Base-by-base conservation (phyloP, 306 rosid species). In the Potentilla sterilis region DNA sequence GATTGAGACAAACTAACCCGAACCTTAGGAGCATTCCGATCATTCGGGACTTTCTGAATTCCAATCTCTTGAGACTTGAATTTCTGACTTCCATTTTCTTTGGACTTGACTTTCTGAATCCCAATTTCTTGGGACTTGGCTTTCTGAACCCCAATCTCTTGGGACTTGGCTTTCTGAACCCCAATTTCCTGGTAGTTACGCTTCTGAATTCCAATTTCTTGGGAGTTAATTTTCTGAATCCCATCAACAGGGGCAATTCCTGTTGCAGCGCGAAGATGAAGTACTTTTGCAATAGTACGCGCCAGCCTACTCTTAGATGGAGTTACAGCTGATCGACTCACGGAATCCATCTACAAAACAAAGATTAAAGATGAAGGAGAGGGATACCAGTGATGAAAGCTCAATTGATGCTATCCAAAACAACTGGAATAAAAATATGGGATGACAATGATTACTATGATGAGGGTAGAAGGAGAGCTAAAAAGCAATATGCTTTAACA, bases 281-380 rank as follows among this genome's bases (percentile, higher is more conserved):
- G 96, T 89, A 95, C 89, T 81, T 92, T 95, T 0, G 97, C 90
- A 13, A 95, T 83, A 13, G 88, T 76, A 7, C 92, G 88, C 8
- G 83, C 96, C 42, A 92, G 70, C 76, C 78, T 94, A 79, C 83
- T 86, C 91, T 86, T 92, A 9, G 79, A 63, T n/a, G 97, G 90
- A 18, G 91, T 85, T 21, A 83, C 81, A 11, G 89, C 80, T 3
- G 86, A 85, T 1, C 88, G 84, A 72, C 87, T 87, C 65, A 92
- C 83, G 0, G 96, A 84, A 66, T 92, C 98, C 98, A 95, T 95
- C 90, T 87, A 83, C 81, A 87, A 11, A 77, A 43, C 22, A 54
- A 49, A 68, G 77, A 59, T 28, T 42, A 48, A 76, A 21, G 55
- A 80, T 51, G 77, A 74, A 59, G 68, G 44, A 59, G 65, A 42